Evolutionary conservation across 305 asterid species (phyloP), one percentile per base, ranked within the genome.

Genomic region (Solanum hybrid): DNA sequence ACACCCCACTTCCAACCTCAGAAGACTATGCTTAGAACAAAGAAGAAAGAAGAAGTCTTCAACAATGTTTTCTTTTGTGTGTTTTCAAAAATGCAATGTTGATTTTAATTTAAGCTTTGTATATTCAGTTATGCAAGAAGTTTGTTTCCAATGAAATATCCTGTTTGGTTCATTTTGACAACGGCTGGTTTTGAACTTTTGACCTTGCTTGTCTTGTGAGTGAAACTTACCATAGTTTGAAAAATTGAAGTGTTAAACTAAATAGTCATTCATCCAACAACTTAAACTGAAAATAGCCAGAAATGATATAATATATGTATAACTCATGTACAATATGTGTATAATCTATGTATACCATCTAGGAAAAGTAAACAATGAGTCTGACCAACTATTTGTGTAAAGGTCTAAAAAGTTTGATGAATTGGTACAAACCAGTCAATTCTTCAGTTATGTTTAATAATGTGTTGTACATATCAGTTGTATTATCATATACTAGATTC

Each of bases 11-110:
- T 88, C 92, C 97, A n/a, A n/a, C 83, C 67, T 91, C 95, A 5
- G 93, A 91, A 5, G 95, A 93, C 9, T 95, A 95, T 86, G 93
- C 94, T 78, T 93, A 88, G 77, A 71, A 11, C 2, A 89, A 78
- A 5, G 34, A 6, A 31, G 39, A 51, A 26, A 78, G 39, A 82
- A 14, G 1, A 20, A 51, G 8, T 88, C 61, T 69, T 6, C 36
- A 14, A 82, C 40, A 80, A 2, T 76, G 36, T 80, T 89, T 78
- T 35, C 22, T 61, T 74, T 14, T 22, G 80, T 73, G n/a, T 46
- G 75, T 67, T 51, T 86, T 64, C 73, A 78, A 34, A 61, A 34
- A 33, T 69, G 88, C 18, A 24, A 36, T 89, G 42, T 87, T 83
- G 69, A 16, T 74, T 87, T 91, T 73, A 18, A 4, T 61, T 90